phyloP scores from a whole-genome alignment of 140 eudicot genomes.

The Anethum foeniculum region DNA sequence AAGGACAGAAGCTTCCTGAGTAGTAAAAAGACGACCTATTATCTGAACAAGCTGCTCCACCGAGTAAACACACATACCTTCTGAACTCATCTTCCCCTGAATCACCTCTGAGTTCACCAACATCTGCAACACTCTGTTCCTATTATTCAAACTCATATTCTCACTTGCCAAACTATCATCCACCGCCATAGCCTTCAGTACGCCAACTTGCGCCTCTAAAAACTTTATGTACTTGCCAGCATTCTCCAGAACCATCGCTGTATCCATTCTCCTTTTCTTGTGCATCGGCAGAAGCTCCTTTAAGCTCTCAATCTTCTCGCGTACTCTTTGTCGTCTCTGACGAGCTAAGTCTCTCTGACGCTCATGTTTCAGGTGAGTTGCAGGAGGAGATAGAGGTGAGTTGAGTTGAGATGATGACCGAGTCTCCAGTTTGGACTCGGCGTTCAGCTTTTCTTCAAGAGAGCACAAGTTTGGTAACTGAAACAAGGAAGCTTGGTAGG shows the following conservation, averaged over 20 bases:
- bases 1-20: constrained; percentile 17
- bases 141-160: neutral
- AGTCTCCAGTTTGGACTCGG: neutral
- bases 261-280: constrained; percentile 54
- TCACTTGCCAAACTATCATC: neutral
- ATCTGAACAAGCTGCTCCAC: constrained; percentile 49
- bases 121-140: constrained; percentile 60
- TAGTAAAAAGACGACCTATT: constrained; percentile 11
- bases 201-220: constrained; percentile 54
- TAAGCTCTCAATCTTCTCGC: constrained; percentile 43
- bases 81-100: constrained; percentile 43
- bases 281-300: constrained; percentile 48
- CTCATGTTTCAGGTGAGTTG: neutral
- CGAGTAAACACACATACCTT: constrained; percentile 58
- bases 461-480: constrained; percentile 40
- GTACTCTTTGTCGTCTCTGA: constrained; percentile 25
- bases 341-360: constrained; percentile 9
- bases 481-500: constrained; percentile 14
- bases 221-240: constrained; percentile 53
- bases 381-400: constrained; percentile 8
- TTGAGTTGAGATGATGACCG: constrained; percentile 7
- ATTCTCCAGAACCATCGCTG: constrained; percentile 52
- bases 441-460: constrained; percentile 9
- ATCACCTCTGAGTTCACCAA: constrained; percentile 56
- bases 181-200: constrained; percentile 51